Evolutionary conservation across 208 protist genomes (phyloP).

Genomic region (Acanthamoeba castellanii): DNA sequence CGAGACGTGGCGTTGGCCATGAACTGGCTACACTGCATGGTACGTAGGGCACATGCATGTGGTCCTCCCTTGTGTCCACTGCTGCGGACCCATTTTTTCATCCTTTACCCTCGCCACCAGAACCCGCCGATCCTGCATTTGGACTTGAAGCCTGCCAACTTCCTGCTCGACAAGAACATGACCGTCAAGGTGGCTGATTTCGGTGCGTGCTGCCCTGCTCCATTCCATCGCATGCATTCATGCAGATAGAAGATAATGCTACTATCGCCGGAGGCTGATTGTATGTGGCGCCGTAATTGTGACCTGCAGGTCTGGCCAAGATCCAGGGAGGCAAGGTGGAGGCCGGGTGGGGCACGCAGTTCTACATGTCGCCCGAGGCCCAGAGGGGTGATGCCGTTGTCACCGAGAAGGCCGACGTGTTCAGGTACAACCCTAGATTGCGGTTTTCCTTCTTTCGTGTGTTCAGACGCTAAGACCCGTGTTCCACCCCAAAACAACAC

Average conservation of each 20-base stretch:
- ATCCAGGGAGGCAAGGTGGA: constrained; percentile 59
- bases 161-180: constrained; percentile 67
- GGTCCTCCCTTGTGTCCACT: background rate
- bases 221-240: background rate
- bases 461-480: no score
- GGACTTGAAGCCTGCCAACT: constrained; percentile 61
- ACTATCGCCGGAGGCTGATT: no score
- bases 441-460: no score
- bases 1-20: constrained; percentile 56
- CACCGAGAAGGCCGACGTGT: constrained; percentile 57
- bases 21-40: constrained; percentile 69
- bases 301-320: constrained; percentile 26
- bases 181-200: constrained; percentile 68
- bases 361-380: constrained; percentile 60
- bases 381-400: constrained; percentile 51
- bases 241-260: no score
- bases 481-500: no score
- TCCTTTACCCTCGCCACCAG: background rate
- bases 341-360: constrained; percentile 57
- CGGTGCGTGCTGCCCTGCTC: background rate
- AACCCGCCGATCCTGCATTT: constrained; percentile 61
- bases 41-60: background rate
- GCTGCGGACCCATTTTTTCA: no score
- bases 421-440: background rate
- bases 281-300: no score